A percentile compares a stretch with the other conserved stretches of the same genome.
These are phyloP conservation scores for Akanthomyces dipterigenus DNA, from an alignment of 2,329 filamentous ascomycete species.

Conservation along the genomic window DNA sequence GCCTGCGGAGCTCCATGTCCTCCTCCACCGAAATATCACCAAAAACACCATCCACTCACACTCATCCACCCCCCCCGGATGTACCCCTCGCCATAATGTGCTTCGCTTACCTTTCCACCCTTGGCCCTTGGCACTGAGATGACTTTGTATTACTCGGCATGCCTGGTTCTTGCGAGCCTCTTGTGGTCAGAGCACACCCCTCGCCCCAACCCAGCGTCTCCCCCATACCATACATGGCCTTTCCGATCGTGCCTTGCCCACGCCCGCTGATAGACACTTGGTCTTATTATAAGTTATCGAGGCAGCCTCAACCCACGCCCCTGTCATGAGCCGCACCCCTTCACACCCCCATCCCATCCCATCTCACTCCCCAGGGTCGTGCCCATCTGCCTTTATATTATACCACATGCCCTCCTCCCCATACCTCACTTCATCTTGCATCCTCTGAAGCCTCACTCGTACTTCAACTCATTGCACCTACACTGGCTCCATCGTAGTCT, in stretches of 20 bases:
- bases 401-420: not conserved
- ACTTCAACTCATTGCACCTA: not conserved
- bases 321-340: not conserved
- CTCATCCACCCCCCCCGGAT: not conserved
- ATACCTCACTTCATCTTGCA: not conserved
- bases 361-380: not conserved
- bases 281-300: no score
- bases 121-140: not conserved
- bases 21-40: not conserved
- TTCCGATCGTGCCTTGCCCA: constrained; percentile 4
- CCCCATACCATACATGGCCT: constrained; percentile 5
- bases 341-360: constrained; percentile 6
- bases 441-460: not conserved
- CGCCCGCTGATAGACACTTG: not conserved
- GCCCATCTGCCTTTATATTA: constrained; percentile 1
- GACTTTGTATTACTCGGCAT: constrained; percentile 1
- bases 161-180: not conserved
- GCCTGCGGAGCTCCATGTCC: constrained; percentile 1
- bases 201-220: not conserved
- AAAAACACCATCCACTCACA: constrained; percentile 4
- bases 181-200: not conserved
- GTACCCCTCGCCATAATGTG: not conserved
- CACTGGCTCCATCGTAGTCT: constrained; percentile 2
- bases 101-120: constrained; percentile 4
- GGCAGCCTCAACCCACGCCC: constrained; percentile 5